Percentiles rank a stretch among this genome's conserved stretches.
These are phyloP conservation scores for Parachlorella kessleri DNA, from an alignment of 139 green algal genomes.

Conservation along the genomic window DNA sequence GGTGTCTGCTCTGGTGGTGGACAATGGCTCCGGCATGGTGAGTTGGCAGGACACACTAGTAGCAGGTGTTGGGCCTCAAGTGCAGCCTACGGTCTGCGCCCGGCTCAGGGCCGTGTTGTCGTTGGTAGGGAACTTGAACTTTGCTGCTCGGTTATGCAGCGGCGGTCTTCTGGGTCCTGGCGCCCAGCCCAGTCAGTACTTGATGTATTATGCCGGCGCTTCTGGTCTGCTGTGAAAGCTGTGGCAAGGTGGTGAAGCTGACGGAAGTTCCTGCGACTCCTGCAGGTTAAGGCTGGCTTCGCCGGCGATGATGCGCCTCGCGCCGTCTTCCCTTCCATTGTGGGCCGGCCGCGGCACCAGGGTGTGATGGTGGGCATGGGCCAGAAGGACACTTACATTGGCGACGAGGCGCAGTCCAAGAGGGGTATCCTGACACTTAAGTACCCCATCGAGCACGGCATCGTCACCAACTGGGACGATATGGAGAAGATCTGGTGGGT, in stretches of 20 bases:
- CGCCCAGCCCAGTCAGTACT: too few relatives aligned
- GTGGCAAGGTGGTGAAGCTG: too few relatives aligned
- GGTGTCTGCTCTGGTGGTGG: conserved; percentile 93
- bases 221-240: too few relatives aligned
- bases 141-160: too few relatives aligned
- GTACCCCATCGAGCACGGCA: conserved; percentile 98
- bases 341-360: conserved; percentile 94
- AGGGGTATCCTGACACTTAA: conserved; percentile 96
- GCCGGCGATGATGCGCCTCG: conserved; percentile 96
- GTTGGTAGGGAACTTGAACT: too few relatives aligned
- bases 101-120: too few relatives aligned
- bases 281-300: conserved; percentile 97
- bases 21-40: conserved; percentile 99
- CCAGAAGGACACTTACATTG: conserved; percentile 97
- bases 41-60: too few relatives aligned
- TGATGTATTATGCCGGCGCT: too few relatives aligned
- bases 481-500: conserved; percentile 99
- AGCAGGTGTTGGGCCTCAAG: too few relatives aligned
- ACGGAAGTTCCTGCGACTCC: too few relatives aligned
- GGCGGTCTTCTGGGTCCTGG: too few relatives aligned
- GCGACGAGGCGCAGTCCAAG: conserved; percentile 98
- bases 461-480: conserved; percentile 99
- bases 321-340: conserved; percentile 96
- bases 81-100: too few relatives aligned
- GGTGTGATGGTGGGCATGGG: conserved; percentile 95